Conservation (phyloP, 495 filamentous ascomycete genomes). For the Bacidia rubella region DNA sequence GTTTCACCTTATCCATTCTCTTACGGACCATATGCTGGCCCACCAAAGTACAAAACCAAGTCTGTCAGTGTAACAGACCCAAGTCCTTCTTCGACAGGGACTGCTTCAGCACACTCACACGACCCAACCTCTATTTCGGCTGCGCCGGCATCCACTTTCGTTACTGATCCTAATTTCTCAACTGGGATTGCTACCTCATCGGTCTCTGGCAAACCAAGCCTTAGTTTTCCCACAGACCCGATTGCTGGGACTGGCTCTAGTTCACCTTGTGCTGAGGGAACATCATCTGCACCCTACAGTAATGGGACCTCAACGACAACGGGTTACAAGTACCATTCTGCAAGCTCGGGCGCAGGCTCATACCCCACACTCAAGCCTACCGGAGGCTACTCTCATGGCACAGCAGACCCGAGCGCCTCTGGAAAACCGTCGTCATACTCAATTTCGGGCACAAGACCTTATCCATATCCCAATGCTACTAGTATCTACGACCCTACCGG, state of each 20-base stretch:
- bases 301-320: background rate
- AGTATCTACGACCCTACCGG: background rate
- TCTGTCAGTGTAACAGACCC: background rate
- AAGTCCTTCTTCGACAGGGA: background rate
- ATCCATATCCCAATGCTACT: background rate
- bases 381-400: background rate
- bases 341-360: background rate
- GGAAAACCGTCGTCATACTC: background rate
- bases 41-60: background rate
- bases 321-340: background rate
- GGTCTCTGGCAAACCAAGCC: background rate
- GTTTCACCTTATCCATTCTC: background rate
- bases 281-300: background rate
- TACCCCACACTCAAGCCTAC: background rate
- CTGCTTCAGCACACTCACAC: background rate
- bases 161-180: background rate
- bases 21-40: background rate
- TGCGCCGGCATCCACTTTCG: background rate
- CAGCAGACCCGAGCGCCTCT: background rate
- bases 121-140: background rate
- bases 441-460: background rate
- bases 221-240: background rate
- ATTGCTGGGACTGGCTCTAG: background rate
- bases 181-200: background rate
- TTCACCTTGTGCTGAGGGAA: background rate